A percentile compares a stretch with the other conserved stretches of the same genome.
phyloP scores from a whole-genome alignment of 768 basidiomycete species.

The Pleurotus ostreatus region DNA sequence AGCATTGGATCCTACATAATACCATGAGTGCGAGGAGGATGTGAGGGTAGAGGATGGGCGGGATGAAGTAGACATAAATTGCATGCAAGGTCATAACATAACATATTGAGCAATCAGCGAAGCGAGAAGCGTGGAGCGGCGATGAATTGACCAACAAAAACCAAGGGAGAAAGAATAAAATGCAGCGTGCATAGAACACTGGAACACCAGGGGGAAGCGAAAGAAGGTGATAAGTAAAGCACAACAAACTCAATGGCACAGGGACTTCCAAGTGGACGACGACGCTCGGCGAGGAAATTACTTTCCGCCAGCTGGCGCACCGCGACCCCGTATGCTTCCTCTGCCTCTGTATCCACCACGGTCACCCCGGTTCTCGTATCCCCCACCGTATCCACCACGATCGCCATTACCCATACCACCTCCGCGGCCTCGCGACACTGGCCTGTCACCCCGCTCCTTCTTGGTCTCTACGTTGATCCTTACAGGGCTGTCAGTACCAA shows the following conservation, averaged over 20 bases:
- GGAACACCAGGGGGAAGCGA: not conserved
- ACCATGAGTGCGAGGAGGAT: not conserved
- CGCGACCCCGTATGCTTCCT: conserved; percentile 17
- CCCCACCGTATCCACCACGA: conserved; percentile 39
- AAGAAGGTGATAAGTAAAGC: not conserved
- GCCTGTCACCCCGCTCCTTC: conserved; percentile 88
- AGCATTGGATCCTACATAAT: conserved; percentile 5
- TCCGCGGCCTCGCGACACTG: conserved; percentile 55
- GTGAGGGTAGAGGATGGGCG: not conserved
- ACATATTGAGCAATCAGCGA: conserved; percentile 1
- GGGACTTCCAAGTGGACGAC: not conserved
- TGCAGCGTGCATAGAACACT: not conserved
- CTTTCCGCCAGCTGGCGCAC: conserved; percentile 14
- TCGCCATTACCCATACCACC: conserved; percentile 55
- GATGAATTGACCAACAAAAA: not conserved
- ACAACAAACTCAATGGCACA: not conserved
- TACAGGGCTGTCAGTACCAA: conserved; percentile 37
- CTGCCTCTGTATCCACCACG: conserved; percentile 24
- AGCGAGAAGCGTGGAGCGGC: not conserved
- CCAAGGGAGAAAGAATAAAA: not conserved
- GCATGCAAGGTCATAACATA: conserved; percentile 8
- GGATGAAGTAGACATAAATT: not conserved
- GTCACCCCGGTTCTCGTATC: conserved; percentile 29
- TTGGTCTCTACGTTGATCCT: conserved; percentile 82
- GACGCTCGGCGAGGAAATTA: conserved; percentile 6